phyloP scores from a whole-genome alignment of 2,329 filamentous ascomycete species.

The Pestalotiopsis sp. region DNA sequence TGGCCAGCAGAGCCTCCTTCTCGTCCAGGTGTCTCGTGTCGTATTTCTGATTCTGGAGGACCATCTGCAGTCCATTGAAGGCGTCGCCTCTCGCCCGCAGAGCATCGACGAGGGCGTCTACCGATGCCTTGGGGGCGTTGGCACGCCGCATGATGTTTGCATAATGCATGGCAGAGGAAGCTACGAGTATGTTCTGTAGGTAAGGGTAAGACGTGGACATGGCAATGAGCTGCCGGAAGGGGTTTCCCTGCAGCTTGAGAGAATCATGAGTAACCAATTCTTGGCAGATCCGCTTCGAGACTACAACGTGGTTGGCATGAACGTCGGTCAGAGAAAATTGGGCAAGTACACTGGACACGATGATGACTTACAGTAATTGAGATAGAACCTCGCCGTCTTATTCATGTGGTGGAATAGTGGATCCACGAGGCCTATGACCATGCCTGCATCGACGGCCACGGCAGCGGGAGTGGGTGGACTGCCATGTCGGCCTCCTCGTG shows the following conservation, averaged over 20 bases:
- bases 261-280: slow-evolving; percentile 55
- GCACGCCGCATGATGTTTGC: slow-evolving; percentile 43
- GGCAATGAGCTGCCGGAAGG: slow-evolving; percentile 51
- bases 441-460: neutral
- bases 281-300: slow-evolving; percentile 45
- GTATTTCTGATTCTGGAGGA: slow-evolving; percentile 33
- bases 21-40: slow-evolving; percentile 38
- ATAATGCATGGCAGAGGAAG: slow-evolving; percentile 52
- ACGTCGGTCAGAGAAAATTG: neutral
- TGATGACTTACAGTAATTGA: slow-evolving; percentile 51
- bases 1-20: slow-evolving; percentile 49
- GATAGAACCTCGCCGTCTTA: slow-evolving; percentile 46
- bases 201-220: slow-evolving; percentile 47
- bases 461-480: neutral
- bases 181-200: slow-evolving; percentile 50
- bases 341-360: neutral
- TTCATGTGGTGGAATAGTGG: slow-evolving; percentile 58
- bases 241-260: slow-evolving; percentile 41
- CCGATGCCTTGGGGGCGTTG: slow-evolving; percentile 24
- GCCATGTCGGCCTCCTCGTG: neutral
- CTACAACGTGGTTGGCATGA: slow-evolving; percentile 18
- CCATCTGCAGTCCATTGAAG: slow-evolving; percentile 43
- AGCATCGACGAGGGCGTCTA: slow-evolving; percentile 47
- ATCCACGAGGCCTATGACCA: slow-evolving; percentile 44
- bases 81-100: slow-evolving; percentile 49